Evolutionary conservation across 2,329 filamentous ascomycete species (phyloP).

Genomic region (Raffaelea albimanens): DNA sequence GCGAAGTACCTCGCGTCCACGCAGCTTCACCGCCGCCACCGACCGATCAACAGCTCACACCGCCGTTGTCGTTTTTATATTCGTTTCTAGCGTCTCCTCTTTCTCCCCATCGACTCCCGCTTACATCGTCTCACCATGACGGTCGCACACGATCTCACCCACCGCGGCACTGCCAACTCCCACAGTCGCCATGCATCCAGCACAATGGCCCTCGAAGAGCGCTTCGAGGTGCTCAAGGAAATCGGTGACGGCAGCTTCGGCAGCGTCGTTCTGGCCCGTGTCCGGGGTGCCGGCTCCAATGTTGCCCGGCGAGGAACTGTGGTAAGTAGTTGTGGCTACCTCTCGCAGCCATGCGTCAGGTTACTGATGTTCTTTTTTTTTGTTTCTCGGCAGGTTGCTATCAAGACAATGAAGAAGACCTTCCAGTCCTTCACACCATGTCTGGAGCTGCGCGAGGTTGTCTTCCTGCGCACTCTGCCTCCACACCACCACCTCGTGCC

Average conservation of each 20-base stretch:
- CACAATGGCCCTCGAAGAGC: constrained; percentile 68
- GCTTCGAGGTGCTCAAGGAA: constrained; percentile 95
- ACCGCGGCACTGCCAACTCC: constrained; percentile 52
- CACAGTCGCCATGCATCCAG: constrained; percentile 23
- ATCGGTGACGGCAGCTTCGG: constrained; percentile 98
- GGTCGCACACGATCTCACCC: constrained; percentile 62
- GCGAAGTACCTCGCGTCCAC: too few species aligned
- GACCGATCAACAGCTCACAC: neutral
- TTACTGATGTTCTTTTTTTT: too few species aligned
- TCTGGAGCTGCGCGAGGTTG: constrained; percentile 88
- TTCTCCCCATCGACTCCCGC: neutral
- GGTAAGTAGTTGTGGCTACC: constrained; percentile 48
- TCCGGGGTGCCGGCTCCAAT: constrained; percentile 80
- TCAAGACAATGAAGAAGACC: constrained; percentile 99
- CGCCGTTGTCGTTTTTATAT: neutral
- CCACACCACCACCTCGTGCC: constrained; percentile 89
- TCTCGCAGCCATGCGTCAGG: too few species aligned
- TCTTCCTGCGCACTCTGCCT: constrained; percentile 86
- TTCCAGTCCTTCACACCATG: constrained; percentile 90
- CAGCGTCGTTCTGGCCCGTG: constrained; percentile 84
- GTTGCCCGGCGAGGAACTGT: constrained; percentile 85
- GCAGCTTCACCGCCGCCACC: neutral
- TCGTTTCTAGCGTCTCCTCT: neutral
- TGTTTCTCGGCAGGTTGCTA: constrained; percentile 61
- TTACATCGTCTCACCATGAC: constrained; percentile 49